Evolutionary conservation across 2,329 filamentous ascomycete species (phyloP), one percentile per base, ranked within the genome.

Genomic region (Leptographium wingfieldii): DNA sequence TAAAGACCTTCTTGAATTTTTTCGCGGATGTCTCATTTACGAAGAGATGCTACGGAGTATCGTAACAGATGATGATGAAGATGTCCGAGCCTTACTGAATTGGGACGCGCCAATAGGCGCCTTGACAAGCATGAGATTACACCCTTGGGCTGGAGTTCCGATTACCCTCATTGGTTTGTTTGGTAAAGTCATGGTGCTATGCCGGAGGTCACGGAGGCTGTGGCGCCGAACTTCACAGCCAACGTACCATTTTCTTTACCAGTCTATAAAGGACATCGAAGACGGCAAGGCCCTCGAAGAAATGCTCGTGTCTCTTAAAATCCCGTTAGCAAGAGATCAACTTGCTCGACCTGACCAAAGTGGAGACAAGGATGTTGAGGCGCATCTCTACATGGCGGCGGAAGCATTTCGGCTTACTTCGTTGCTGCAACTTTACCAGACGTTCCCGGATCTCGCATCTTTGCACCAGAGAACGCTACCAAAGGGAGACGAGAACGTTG

Each of bases 111-210:
- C 40, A 7, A 2, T 35, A 4, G 40, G 27, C 16, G 27, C 7
- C 19, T 25, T 6, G 16, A 12, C 19, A 5, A 33, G 25, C 43
- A 54, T 63, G 35, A 55, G 38, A 11, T 67, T 69, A 2, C 73
- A 75, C 59, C 69, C 73, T 0, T 75, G 73, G 73, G 73, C 70
- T 0, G 73, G 73, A 0, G 69, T 74, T 5, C 73, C 73, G 0
- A 67, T 70, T 0, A 63, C 65, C 0, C 66, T 72, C 0, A 69
- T 70, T 0, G 67, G 67, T 1, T 61, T 74, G 1, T 69, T 74
- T 9, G 69, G 69, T 0, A 68, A 69, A n/a, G 68, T 69, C 0
- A 67, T 74, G 56, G 64, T 68, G 2, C 66, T 74, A 1, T 74
- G 73, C 19, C 70, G 73, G 1, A 67, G 67, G 5, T 73, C 71